Evolutionary conservation across 108 stramenopile species (phyloP).

Genomic region (Pseudonitzschia multistriata): DNA sequence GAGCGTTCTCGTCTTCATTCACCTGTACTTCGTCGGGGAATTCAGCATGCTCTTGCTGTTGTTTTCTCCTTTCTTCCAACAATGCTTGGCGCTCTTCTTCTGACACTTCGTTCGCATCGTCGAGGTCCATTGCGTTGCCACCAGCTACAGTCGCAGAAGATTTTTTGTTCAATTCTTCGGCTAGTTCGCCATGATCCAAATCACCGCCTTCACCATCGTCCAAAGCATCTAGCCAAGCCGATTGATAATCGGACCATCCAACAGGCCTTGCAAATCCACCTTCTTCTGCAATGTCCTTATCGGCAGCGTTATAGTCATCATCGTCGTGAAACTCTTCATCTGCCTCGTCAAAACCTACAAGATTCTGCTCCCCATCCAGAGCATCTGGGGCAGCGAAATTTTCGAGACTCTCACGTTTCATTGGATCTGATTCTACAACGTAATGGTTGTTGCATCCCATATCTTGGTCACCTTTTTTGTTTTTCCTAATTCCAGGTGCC

Average conservation of each 20-base stretch:
- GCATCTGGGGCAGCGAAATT: constrained; percentile 92
- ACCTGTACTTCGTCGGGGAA: constrained; percentile 99
- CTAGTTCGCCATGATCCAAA: constrained; percentile 80
- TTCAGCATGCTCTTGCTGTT: constrained; percentile 81
- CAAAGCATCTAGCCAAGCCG: constrained; percentile 92
- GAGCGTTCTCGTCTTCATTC: constrained; percentile 81
- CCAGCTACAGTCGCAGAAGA: constrained; percentile 39
- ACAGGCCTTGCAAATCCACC: constrained; percentile 64
- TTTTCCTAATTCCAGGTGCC: constrained; percentile 39
- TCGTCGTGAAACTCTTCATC: constrained; percentile 37
- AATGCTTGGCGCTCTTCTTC: constrained; percentile 60
- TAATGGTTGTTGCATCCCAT: constrained; percentile 31
- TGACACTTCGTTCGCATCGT: constrained; percentile 63
- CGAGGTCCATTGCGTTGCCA: constrained; percentile 67
- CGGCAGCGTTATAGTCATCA: constrained; percentile 46
- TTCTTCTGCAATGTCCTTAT: constrained; percentile 33
- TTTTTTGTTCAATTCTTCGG: constrained; percentile 76
- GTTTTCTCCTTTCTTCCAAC: constrained; percentile 66
- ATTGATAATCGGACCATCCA: constrained; percentile 96
- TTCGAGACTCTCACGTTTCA: constrained; percentile 70
- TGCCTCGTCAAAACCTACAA: constrained; percentile 94
- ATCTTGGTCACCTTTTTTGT: constrained; percentile 16
- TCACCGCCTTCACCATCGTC: constrained; percentile 54
- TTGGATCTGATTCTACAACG: constrained; percentile 43
- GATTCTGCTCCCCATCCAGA: constrained; percentile 97